Evolutionary conservation across 176 grass and related monocot species (phyloP).

Genomic region (Juncus inflexus): DNA sequence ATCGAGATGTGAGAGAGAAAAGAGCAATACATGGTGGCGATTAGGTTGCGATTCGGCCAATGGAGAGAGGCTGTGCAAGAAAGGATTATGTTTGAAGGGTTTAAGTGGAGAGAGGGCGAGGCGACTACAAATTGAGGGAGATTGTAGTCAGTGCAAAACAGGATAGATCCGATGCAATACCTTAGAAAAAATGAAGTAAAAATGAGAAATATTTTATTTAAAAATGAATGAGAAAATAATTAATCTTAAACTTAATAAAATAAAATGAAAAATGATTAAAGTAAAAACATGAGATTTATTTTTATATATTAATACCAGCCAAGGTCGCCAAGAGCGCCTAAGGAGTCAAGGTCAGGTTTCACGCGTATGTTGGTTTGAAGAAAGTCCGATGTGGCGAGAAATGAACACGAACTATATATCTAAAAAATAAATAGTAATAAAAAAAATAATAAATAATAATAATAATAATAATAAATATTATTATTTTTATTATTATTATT

Average conservation of each 20-base stretch:
- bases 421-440: constrained; percentile 19
- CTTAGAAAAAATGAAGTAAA: too few species aligned
- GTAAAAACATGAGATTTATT: too few species aligned
- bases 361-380: constrained; percentile 65
- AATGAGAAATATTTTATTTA: too few species aligned
- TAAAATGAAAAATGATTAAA: too few species aligned
- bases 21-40: constrained; percentile 55
- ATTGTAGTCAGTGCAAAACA: constrained; percentile 59
- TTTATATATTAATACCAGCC: constrained; percentile 42
- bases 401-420: constrained; percentile 48
- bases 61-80: constrained; percentile 50
- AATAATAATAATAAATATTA: too few species aligned
- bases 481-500: background rate
- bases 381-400: constrained; percentile 39
- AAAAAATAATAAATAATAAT: background rate
- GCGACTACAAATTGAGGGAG: constrained; percentile 44
- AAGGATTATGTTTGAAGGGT: constrained; percentile 45
- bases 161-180: constrained; percentile 48
- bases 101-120: constrained; percentile 29
- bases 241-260: too few species aligned
- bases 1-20: constrained; percentile 53
- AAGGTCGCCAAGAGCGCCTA: constrained; percentile 53
- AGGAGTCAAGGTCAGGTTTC: constrained; percentile 63
- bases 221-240: too few species aligned
- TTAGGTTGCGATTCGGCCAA: constrained; percentile 45